A percentile compares a stretch with the other conserved stretches of the same genome.
These are phyloP conservation scores for Syzygium malaccense DNA, from an alignment of 441 rosid species.

Conservation along the genomic window DNA sequence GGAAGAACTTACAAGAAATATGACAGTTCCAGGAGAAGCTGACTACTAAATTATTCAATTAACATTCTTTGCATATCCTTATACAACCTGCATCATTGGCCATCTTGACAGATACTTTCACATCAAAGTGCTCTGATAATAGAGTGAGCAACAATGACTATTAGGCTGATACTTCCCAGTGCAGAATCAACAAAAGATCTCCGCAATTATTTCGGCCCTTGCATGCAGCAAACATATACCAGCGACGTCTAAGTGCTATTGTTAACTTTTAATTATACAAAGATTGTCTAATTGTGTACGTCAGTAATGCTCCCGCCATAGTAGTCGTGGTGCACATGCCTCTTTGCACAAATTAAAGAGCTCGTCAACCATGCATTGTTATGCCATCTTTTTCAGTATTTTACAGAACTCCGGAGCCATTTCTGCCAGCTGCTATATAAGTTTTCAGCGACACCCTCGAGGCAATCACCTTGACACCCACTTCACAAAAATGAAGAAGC, in stretches of 20 bases:
- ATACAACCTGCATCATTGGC: background rate
- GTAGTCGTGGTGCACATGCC: too few species aligned
- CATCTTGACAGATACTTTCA: background rate
- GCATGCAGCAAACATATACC: background rate
- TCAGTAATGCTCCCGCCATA: too few species aligned
- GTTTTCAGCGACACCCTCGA: conserved; percentile 28
- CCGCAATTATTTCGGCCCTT: background rate
- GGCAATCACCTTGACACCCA: conserved; percentile 22
- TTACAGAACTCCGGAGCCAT: too few species aligned
- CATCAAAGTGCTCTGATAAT: background rate
- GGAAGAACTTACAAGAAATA: background rate
- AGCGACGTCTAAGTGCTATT: background rate
- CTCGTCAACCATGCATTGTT: too few species aligned
- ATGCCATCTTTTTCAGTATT: too few species aligned
- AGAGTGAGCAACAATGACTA: background rate
- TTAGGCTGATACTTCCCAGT: background rate
- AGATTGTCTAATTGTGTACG: too few species aligned
- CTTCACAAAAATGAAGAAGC: background rate
- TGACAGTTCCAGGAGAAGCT: background rate
- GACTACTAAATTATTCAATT: background rate
- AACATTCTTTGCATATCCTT: background rate
- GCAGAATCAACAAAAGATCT: background rate
- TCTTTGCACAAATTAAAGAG: too few species aligned
- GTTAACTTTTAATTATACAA: too few species aligned
- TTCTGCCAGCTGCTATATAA: too few species aligned